These are phyloP conservation scores for Ophiocordyceps robertsii DNA, from an alignment of 2,329 filamentous ascomycete genomes.

Conservation along the genomic window DNA sequence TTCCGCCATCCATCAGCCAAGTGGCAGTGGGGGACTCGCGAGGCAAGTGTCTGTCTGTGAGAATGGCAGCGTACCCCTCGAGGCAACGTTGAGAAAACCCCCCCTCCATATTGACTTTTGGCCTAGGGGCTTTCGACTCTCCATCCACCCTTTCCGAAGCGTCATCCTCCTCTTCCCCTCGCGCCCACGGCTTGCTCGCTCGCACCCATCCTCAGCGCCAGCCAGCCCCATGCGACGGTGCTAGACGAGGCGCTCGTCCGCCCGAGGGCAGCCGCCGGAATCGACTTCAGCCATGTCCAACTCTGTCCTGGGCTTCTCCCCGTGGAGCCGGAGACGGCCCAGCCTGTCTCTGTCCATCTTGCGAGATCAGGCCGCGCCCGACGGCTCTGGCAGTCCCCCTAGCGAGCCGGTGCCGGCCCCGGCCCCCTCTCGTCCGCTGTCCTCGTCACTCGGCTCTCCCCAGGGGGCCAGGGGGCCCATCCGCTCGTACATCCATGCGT, in stretches of 20 bases:
- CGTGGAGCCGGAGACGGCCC: slow-evolving; percentile 31
- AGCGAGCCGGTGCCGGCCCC: slow-evolving; percentile 8
- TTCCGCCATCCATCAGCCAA: no score
- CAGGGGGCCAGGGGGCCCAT: slow-evolving; percentile 48
- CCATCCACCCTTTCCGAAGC: no score
- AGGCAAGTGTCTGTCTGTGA: no score
- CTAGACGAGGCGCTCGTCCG: slow-evolving; percentile 1
- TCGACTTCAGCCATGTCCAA: slow-evolving; percentile 27
- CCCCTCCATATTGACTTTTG: no score
- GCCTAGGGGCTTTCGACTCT: no score
- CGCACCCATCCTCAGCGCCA: not conserved
- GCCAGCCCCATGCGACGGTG: not conserved
- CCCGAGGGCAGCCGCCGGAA: slow-evolving; percentile 1
- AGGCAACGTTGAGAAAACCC: no score
- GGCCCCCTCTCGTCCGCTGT: slow-evolving; percentile 15
- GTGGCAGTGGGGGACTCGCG: no score
- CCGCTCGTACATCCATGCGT: slow-evolving; percentile 57
- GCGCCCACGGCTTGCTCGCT: not conserved
- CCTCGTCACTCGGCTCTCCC: slow-evolving; percentile 23
- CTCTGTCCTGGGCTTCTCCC: slow-evolving; percentile 30
- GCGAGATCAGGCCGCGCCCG: slow-evolving; percentile 10
- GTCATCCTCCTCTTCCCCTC: no score
- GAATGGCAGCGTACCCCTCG: no score
- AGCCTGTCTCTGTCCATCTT: slow-evolving; percentile 21
- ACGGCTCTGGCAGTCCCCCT: slow-evolving; percentile 13